Base-by-base conservation (phyloP, 2,329 filamentous ascomycete genomes). In the Stagonosporopsis vannaccii region DNA sequence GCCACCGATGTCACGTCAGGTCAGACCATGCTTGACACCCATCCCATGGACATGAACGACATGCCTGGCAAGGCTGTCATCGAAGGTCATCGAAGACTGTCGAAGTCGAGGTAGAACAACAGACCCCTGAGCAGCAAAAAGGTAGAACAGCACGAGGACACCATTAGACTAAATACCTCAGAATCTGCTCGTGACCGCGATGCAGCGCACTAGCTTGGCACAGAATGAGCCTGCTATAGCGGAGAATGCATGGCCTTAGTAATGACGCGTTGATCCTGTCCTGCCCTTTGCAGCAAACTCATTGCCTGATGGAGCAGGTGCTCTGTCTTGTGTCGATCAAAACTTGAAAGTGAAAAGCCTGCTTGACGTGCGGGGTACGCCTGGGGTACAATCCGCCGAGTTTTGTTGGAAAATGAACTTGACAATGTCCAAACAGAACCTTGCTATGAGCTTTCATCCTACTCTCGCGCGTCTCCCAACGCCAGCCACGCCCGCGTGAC, bases 261-360 rank as follows among this genome's bases (percentile, higher is more conserved):
- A 33, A 28, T 25, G 33, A 22, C 28, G 4, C 15, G 19, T 19
- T 19, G 13, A 20, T 47, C 19, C 32, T 39, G 20, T 30, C 25
- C 36, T 51, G 53, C 44, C 44, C n/a, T 6, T 50, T 54, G 26
- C 9, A 56, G 42, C 28, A 28, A 65, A 56, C 60, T 60, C 33
- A 37, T 63, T 60, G 35, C 65, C 54, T n/a, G 2, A 52, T 63
- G 8, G n/a, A 60, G 65, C 41, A 69, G 61, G 66, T 68, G 59
- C 53, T 57, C 46, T 41, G 17, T 4, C 12, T 36, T 40, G 37
- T 53, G 33, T 15, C 37, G 17, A 15, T 22, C 30, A 32, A 25
- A 39, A 6, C 35, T 40, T 43, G 40, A 30, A 15, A 12, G 4
- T 36, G n/a, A 30, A 20, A 30, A 15, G 17, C 22, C 30, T 30